phyloP scores from a whole-genome alignment of 140 eudicot genomes.

The Senecio squalidus region DNA sequence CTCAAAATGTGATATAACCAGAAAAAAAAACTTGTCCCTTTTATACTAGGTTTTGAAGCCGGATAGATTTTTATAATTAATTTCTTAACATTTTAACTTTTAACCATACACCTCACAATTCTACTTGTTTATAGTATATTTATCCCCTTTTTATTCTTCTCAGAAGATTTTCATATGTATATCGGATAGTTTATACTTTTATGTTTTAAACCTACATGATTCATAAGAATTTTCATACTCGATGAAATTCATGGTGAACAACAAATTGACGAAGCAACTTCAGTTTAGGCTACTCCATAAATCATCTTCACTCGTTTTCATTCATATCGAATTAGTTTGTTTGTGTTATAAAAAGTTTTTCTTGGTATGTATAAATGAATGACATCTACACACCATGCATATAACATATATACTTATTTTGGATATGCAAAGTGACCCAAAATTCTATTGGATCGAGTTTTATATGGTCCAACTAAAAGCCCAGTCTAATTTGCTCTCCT shows the following conservation, averaged over 20 bases:
- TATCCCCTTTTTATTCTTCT: no score
- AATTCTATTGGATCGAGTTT: not conserved
- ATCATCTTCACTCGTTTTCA: not conserved
- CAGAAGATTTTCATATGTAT: no score
- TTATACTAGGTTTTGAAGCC: not conserved
- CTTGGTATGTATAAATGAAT: not conserved
- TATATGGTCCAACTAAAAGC: conserved; percentile 5
- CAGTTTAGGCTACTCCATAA: not conserved
- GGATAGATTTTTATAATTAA: no score
- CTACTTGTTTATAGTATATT: no score
- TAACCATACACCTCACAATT: no score
- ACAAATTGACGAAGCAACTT: not conserved
- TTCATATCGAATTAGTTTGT: not conserved
- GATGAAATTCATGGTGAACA: no score
- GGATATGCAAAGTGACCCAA: not conserved
- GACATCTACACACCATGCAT: not conserved
- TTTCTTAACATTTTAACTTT: no score
- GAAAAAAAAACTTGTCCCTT: not conserved
- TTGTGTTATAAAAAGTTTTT: not conserved
- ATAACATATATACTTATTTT: not conserved
- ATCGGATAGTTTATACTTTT: no score
- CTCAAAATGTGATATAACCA: no score
- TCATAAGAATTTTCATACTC: no score
- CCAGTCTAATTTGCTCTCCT: not conserved
- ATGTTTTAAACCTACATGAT: no score